Conservation (phyloP, 129 eudicot species). For the Silybum marianum region DNA sequence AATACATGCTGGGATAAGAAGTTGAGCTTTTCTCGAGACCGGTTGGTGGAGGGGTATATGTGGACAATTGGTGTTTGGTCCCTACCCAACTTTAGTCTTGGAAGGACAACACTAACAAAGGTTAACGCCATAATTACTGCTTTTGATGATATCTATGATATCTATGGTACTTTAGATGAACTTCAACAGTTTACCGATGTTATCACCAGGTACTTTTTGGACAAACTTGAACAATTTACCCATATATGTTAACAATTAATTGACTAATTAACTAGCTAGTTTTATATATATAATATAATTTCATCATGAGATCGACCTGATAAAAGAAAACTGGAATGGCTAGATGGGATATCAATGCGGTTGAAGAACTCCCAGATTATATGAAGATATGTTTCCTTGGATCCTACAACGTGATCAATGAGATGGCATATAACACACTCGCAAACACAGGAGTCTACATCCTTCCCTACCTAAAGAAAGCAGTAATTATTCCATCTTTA, state of each 20-base stretch:
- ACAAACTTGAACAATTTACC: not conserved
- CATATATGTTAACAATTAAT: not conserved
- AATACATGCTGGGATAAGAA: not conserved
- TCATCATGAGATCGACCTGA: not conserved
- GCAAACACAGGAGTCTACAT: not conserved
- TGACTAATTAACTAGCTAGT: no score
- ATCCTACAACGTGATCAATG: slow-evolving; percentile 1
- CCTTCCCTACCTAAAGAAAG: slow-evolving; percentile 11
- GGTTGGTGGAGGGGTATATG: slow-evolving; percentile 8
- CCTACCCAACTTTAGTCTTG: slow-evolving; percentile 1
- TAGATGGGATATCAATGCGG: slow-evolving; percentile 31
- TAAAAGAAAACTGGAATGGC: slow-evolving; percentile 1
- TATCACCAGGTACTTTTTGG: not conserved
- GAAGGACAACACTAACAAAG: slow-evolving; percentile 2
- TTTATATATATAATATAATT: not conserved
- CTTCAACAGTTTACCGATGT: slow-evolving; percentile 3
- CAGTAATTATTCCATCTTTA: not conserved
- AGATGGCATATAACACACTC: slow-evolving; percentile 3
- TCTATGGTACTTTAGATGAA: slow-evolving; percentile 7
- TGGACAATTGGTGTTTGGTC: slow-evolving; percentile 1
- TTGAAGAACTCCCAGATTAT: slow-evolving; percentile 19
- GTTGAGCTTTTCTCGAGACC: slow-evolving; percentile 7
- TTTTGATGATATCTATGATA: slow-evolving; percentile 21
- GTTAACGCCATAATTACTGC: not conserved
- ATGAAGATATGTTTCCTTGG: slow-evolving; percentile 24